Percentiles rank a stretch among this genome's conserved stretches.
phyloP scores from a whole-genome alignment of 495 filamentous ascomycete species.

The Letharia lupina region DNA sequence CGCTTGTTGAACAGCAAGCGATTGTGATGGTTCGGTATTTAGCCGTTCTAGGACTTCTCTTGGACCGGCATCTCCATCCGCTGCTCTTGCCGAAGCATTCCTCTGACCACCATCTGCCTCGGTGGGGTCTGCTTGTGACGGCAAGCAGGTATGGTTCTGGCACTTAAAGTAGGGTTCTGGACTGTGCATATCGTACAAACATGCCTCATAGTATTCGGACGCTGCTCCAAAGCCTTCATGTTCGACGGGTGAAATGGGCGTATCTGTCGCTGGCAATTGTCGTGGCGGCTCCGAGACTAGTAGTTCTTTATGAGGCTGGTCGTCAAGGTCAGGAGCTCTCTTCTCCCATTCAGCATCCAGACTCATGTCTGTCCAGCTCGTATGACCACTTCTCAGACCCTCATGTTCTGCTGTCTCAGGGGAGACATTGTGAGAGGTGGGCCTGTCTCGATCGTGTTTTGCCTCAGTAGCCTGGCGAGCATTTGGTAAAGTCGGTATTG shows the following conservation, averaged over 20 bases:
- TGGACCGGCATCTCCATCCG: not conserved
- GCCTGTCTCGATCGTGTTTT: slow-evolving; percentile 20
- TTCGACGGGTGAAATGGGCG: slow-evolving; percentile 8
- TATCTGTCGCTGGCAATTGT: not conserved
- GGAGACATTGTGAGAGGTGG: slow-evolving; percentile 31
- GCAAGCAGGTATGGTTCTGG: slow-evolving; percentile 38
- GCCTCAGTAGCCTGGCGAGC: slow-evolving; percentile 30
- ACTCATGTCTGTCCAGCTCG: slow-evolving; percentile 27
- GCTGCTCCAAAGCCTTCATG: slow-evolving; percentile 34
- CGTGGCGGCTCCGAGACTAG: not conserved
- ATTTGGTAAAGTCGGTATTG: slow-evolving; percentile 30
- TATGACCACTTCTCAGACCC: slow-evolving; percentile 20
- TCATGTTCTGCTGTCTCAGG: not conserved
- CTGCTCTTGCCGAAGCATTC: not conserved
- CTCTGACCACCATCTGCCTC: not conserved
- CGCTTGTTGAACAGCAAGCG: slow-evolving; percentile 30
- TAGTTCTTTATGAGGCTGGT: slow-evolving; percentile 1
- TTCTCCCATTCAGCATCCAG: slow-evolving; percentile 27
- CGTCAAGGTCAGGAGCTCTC: slow-evolving; percentile 20
- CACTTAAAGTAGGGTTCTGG: slow-evolving; percentile 44
- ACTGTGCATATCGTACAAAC: slow-evolving; percentile 44
- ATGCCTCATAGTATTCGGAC: slow-evolving; percentile 48
- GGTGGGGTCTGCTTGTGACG: not conserved
- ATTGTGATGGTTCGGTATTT: slow-evolving; percentile 25
- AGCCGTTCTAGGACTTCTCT: not conserved